Base-by-base conservation (phyloP, 1,284 basidiomycete genomes). In the Pseudozyma hubeiensis region DNA sequence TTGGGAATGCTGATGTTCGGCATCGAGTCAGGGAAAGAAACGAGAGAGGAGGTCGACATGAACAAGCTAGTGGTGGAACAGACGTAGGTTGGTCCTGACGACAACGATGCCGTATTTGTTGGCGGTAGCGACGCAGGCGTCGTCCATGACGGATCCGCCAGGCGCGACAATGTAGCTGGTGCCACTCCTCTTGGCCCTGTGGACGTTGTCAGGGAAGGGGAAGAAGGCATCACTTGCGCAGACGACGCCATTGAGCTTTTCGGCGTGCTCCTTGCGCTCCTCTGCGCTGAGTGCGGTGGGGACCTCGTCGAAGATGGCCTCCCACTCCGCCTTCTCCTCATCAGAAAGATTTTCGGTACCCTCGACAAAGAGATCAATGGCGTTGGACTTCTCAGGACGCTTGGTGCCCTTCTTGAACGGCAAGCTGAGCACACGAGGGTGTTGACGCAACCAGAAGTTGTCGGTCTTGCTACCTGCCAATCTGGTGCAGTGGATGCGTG, bases 201-300 rank as follows among this genome's bases (percentile, higher is more conserved):
- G 92, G 44, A 99, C 96, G 82, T 99, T 99, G 86, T 99, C 97
- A 8, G 94, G 90, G 90, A 99, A 99, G 41, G 96, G 96, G 93
- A 99, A 99, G 89, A 99, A 99, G 62, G 96, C 96, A 81, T 99
- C 97, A 74, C 92, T 94, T 39, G 93, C 93, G 85, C 95, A 95
- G 7, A 92, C 90, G 51, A 99, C 96, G 37, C 90, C 92, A 56
- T 91, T 64, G 30, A 84, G 69, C 55, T 68, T 51, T n/a, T 59
- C 64, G n/a, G 75, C 72, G 58, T 82, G 81, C 62, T 74, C 57
- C 48, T 64, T 74, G 24, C 90, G 90, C 87, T 97, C 95, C 77
- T 88, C 88, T 19, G 86, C 88, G 17, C 87, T 90, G 71, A 99
- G 86, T 17, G 91, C 87, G 68, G 86, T 86, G 0, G 94, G 93